Conservation (phyloP, 2,329 filamentous ascomycete genomes). For the Fonsecaea pedrosoi region DNA sequence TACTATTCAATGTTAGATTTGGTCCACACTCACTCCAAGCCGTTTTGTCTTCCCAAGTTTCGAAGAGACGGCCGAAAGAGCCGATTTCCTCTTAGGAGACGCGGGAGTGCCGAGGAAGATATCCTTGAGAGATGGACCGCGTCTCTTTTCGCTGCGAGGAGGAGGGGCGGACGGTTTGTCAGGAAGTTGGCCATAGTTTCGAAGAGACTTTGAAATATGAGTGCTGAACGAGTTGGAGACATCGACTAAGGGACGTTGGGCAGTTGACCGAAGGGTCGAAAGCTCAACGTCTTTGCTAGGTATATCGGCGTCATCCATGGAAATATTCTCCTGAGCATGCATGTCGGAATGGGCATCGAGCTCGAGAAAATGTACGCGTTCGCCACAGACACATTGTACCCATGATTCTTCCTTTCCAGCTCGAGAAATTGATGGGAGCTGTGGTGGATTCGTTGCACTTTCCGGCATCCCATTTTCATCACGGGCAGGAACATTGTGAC, state of each 20-base stretch:
- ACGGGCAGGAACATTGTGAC: conserved; percentile 28
- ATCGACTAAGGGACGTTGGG: conserved; percentile 23
- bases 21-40: conserved; percentile 29
- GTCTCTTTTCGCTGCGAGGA: conserved; percentile 31
- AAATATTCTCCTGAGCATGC: conserved; percentile 59
- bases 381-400: conserved; percentile 57
- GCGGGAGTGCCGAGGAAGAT: conserved; percentile 36
- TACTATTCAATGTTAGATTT: not conserved
- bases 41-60: conserved; percentile 43
- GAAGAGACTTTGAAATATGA: conserved; percentile 36
- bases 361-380: conserved; percentile 60
- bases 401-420: conserved; percentile 22
- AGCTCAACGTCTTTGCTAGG: conserved; percentile 41
- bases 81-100: conserved; percentile 29
- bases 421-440: conserved; percentile 1
- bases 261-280: conserved; percentile 19
- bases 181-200: conserved; percentile 40
- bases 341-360: conserved; percentile 66
- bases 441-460: conserved; percentile 15
- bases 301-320: conserved; percentile 50
- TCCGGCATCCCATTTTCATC: conserved; percentile 8
- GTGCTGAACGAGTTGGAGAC: conserved; percentile 36
- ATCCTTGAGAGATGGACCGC: conserved; percentile 37
- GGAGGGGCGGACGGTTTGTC: conserved; percentile 24
- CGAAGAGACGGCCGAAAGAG: conserved; percentile 40